A percentile compares a stretch with the other conserved stretches of the same genome.
Evolutionary conservation across 257 asterid species (phyloP).

Genomic region (Hygrophila difformis): DNA sequence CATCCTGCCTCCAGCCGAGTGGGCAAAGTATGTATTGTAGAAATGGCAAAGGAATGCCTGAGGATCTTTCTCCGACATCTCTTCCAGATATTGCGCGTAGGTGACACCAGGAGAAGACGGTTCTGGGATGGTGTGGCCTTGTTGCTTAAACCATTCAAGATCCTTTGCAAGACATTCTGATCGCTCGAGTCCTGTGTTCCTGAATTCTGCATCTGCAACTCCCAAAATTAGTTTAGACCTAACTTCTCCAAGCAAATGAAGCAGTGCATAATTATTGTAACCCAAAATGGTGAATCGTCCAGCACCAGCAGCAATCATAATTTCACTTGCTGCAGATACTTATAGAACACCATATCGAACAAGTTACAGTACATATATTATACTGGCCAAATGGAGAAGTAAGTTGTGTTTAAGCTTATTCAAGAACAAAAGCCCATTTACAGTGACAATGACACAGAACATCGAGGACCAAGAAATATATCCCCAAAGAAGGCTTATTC

Average conservation of each 20-base stretch:
- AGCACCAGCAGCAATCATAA: too few relatives aligned
- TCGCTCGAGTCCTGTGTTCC: slow-evolving; percentile 91
- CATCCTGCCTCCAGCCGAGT: slow-evolving; percentile 98
- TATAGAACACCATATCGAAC: too few relatives aligned
- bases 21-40: slow-evolving; percentile 90
- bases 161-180: slow-evolving; percentile 60
- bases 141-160: slow-evolving; percentile 81
- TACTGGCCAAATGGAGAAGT: too few relatives aligned
- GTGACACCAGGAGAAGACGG: slow-evolving; percentile 68
- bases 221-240: slow-evolving; percentile 5
- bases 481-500: not conserved
- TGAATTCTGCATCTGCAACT: slow-evolving; percentile 71
- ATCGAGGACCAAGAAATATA: not conserved
- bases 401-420: too few relatives aligned
- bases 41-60: slow-evolving; percentile 92
- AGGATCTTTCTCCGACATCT: slow-evolving; percentile 67
- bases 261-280: too few relatives aligned
- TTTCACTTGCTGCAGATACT: too few relatives aligned
- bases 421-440: too few relatives aligned
- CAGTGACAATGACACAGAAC: not conserved
- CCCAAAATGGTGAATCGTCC: too few relatives aligned
- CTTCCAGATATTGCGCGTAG: slow-evolving; percentile 58
- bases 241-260: slow-evolving; percentile 3
- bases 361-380: too few relatives aligned
- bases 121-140: slow-evolving; percentile 71